A percentile compares a stretch with the other conserved stretches of the same genome.
These are phyloP conservation scores for Penicillium sp. DNA, from an alignment of 2,329 filamentous ascomycete species.

Conservation along the genomic window DNA sequence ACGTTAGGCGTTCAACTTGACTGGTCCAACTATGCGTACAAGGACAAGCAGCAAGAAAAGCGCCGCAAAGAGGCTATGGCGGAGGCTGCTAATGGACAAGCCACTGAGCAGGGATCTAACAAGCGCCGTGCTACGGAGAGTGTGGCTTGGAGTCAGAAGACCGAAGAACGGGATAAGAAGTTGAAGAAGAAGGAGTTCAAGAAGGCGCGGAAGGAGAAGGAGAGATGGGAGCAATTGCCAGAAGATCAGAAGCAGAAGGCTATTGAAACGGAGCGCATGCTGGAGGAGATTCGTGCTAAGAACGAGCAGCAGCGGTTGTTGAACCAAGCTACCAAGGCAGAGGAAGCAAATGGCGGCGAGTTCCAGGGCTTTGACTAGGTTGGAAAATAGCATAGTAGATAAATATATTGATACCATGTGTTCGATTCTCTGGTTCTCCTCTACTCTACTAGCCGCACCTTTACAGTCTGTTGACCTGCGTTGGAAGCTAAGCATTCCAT, in stretches of 20 bases:
- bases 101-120: constrained; percentile 31
- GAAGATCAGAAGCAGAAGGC: constrained; percentile 58
- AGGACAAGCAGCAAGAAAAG: constrained; percentile 62
- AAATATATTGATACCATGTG: neutral
- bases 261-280: constrained; percentile 55
- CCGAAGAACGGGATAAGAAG: constrained; percentile 57
- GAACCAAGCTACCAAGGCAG: constrained; percentile 15
- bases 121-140: constrained; percentile 51
- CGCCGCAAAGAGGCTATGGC: constrained; percentile 51
- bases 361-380: constrained; percentile 52
- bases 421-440: neutral
- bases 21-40: constrained; percentile 61
- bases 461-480: neutral
- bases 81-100: constrained; percentile 37
- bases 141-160: constrained; percentile 64
- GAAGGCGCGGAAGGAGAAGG: constrained; percentile 55
- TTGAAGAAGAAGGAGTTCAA: constrained; percentile 57
- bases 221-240: constrained; percentile 57
- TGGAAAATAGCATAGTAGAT: constrained; percentile 1
- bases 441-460: neutral
- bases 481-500: neutral
- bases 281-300: constrained; percentile 54
- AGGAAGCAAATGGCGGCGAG: constrained; percentile 31
- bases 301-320: constrained; percentile 36
- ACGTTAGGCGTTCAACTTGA: constrained; percentile 50